Conservation (phyloP, 140 eudicot species). For the Oenanthe javanica region DNA sequence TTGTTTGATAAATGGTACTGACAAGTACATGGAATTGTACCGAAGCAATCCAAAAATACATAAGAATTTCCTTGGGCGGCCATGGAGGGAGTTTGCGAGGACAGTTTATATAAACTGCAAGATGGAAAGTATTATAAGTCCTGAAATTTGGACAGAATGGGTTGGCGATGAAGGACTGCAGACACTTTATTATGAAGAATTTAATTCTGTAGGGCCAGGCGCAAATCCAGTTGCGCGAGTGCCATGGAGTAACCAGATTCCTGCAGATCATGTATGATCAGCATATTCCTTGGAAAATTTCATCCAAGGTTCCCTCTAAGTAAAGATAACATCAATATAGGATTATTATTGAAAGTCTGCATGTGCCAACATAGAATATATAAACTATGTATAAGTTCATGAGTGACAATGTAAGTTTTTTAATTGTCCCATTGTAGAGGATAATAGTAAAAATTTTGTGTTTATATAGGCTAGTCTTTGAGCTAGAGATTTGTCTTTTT, state of each 20-base stretch:
- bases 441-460: no score
- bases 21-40: slow-evolving; percentile 21
- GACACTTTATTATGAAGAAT: slow-evolving; percentile 37
- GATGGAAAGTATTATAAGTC: slow-evolving; percentile 20
- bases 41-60: slow-evolving; percentile 22
- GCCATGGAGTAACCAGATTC: slow-evolving; percentile 31
- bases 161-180: slow-evolving; percentile 22
- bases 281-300: slow-evolving; percentile 23
- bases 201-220: slow-evolving; percentile 18
- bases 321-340: background rate
- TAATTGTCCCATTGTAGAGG: no score
- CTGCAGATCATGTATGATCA: slow-evolving; percentile 18
- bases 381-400: no score
- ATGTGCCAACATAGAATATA: no score
- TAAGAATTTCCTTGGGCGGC: slow-evolving; percentile 27
- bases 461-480: no score
- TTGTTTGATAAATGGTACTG: slow-evolving; percentile 29
- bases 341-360: background rate
- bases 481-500: no score
- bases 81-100: slow-evolving; percentile 39
- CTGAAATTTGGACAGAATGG: slow-evolving; percentile 34
- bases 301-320: slow-evolving; percentile 27
- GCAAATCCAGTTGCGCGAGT: slow-evolving; percentile 18
- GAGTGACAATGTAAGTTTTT: no score
- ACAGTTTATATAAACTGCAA: slow-evolving; percentile 17